Evolutionary conservation across 2,329 filamentous ascomycete species (phyloP), one percentile per base, ranked within the genome.

Genomic region (Leptographium radiaticola): DNA sequence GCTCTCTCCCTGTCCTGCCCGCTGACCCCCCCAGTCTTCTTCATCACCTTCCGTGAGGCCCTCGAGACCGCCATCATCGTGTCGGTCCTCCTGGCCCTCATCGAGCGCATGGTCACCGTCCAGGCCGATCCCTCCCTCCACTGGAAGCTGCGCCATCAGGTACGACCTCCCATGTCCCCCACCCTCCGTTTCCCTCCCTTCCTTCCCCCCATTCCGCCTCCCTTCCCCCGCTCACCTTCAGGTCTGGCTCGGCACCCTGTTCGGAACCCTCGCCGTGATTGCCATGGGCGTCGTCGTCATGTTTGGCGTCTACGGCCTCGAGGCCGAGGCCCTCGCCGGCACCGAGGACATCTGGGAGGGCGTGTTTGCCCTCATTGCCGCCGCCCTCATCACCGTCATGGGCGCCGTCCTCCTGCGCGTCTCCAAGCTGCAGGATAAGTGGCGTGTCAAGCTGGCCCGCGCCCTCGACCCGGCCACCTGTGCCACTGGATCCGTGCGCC

Each of bases 31-130:
- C 83, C 84, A 59, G 82, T 95, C 55, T 95, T 95, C 71, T 89
- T 95, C 71, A 86, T 95, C 66, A 84, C 87, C 69, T 93, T 95
- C 66, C 82, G 89, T 64, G 89, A 95, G 71, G 81, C 83, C 43
- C 72, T 95, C 46, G 89, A 95, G 72, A 86, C 85, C 0, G 84
- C 79, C 63, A 89, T 95, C 63, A 87, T 94, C 61, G 83, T 94
- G 57, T 91, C 89, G 0, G 84, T 94, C 18, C 73, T 95, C 43
- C 77, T 94, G 40, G 81, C 88, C n/a, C 93, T 91, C 64, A 72
- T 94, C 54, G 91, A 90, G 66, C 86, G 93, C 66, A 87, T 94
- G 45, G 72, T 73, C 55, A 80, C 80, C 1, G 78, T 81, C 18
- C 74, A 82, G 52, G 68, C 75, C 55, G 82, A 89, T 70, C 68